These are phyloP conservation scores for Mycena polygramma DNA, from an alignment of 768 basidiomycete genomes.

Conservation along the genomic window DNA sequence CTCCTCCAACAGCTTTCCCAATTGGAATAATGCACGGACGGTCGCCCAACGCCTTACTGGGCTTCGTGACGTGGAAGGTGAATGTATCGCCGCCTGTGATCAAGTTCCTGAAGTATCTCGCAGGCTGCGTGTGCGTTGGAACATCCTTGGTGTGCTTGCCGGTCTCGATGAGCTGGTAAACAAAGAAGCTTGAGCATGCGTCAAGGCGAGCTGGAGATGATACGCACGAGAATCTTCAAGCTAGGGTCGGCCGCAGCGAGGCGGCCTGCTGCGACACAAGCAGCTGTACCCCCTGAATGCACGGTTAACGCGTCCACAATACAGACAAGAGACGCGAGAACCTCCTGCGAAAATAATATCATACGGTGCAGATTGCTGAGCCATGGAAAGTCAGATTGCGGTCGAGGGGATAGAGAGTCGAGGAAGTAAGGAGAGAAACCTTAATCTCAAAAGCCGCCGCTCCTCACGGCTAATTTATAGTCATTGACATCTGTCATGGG, in stretches of 20 bases:
- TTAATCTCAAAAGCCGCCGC: too few species aligned
- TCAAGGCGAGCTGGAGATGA: background rate
- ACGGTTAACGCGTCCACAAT: background rate
- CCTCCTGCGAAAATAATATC: constrained; percentile 63
- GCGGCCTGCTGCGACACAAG: constrained; percentile 68
- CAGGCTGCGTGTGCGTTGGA: constrained; percentile 66
- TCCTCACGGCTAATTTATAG: too few species aligned
- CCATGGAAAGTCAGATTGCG: background rate
- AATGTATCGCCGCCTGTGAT: constrained; percentile 54
- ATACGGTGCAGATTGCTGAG: constrained; percentile 27
- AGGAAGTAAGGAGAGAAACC: too few species aligned
- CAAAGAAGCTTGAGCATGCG: background rate
- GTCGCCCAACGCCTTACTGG: constrained; percentile 55
- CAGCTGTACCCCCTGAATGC: constrained; percentile 62
- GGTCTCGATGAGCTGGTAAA: constrained; percentile 65
- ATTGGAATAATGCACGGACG: constrained; percentile 59
- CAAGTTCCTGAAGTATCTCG: constrained; percentile 60
- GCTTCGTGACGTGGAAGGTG: constrained; percentile 59
- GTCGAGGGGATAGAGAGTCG: too few species aligned
- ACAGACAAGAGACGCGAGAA: constrained; percentile 39
- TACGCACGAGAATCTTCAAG: constrained; percentile 66
- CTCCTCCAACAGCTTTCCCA: constrained; percentile 72
- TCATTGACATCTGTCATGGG: too few species aligned
- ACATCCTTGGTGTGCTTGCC: constrained; percentile 65
- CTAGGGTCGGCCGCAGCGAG: constrained; percentile 65